Evolutionary conservation across 2,329 filamentous ascomycete genomes (phyloP).

Genomic region (Sclerotinia borealis): DNA sequence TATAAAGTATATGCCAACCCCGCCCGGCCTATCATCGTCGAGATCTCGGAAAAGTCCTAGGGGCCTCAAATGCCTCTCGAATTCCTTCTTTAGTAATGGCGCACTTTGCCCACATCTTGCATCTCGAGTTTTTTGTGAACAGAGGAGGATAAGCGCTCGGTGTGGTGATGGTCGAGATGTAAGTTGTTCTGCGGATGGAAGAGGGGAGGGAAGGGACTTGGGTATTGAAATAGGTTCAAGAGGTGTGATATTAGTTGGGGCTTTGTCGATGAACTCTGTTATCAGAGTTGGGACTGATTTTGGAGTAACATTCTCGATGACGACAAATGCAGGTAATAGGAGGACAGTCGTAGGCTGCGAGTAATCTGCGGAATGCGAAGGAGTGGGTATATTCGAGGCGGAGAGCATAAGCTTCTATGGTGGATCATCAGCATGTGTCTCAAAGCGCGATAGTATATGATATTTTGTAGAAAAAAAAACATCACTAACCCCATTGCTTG

Average conservation of each 20-base stretch:
- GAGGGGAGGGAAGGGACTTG: constrained; percentile 29
- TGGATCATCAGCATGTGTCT: not conserved
- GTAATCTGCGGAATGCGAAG: constrained; percentile 57
- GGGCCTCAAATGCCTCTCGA: constrained; percentile 81
- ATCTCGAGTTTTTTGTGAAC: constrained; percentile 90
- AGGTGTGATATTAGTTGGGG: constrained; percentile 64
- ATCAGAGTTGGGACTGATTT: constrained; percentile 67
- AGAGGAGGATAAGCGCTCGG: constrained; percentile 81
- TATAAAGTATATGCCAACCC: constrained; percentile 94
- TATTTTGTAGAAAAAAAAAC: not conserved
- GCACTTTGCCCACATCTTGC: constrained; percentile 92
- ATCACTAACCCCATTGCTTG: constrained; percentile 59
- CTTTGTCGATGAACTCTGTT: constrained; percentile 58
- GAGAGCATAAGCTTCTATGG: constrained; percentile 80
- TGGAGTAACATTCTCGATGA: constrained; percentile 80
- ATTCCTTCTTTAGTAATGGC: constrained; percentile 78
- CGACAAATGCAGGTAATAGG: constrained; percentile 76
- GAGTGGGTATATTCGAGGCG: constrained; percentile 83
- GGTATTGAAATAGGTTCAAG: constrained; percentile 55
- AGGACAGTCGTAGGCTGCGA: constrained; percentile 70
- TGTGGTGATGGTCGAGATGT: constrained; percentile 68
- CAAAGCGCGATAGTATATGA: constrained; percentile 17
- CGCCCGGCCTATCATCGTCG: constrained; percentile 81
- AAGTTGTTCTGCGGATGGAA: constrained; percentile 37
- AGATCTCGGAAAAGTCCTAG: constrained; percentile 81